Evolutionary conservation across 257 asterid species (phyloP), one percentile per base, ranked within the genome.

Genomic region (Eucommia ulmoides): DNA sequence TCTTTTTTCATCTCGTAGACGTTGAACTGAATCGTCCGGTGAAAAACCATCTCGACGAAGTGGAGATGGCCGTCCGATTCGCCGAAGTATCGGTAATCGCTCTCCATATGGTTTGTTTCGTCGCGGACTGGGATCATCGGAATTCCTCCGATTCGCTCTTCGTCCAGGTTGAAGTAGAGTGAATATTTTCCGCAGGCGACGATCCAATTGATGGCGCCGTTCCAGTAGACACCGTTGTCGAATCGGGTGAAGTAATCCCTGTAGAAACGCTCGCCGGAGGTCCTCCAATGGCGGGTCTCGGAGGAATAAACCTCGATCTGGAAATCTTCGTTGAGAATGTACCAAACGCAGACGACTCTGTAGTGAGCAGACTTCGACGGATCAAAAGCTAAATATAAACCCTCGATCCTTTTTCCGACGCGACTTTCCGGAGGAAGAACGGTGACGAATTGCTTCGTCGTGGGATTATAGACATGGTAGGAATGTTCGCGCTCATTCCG

Each of bases 1-100:
- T 69, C 76, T 46, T 56, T 65, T 23, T 33, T 53, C 74, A 69
- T 55, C 53, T 74, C 77, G 50, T 55, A 65, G 4, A 62, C 71
- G 24, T 44, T 47, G 25, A 73, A 65, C 23, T 45, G 21, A n/a
- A n/a, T 3, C 45, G 8, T 1, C 0, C 8, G 10, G 17, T 29
- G 24, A 20, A 21, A 55, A 0, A 8, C 59, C 8, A 62, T 59
- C n/a, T n/a, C n/a, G n/a, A n/a, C n/a, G 29, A 58, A 54, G 41
- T 68, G 68, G 38, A 75, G 35, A 58, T 65, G 69, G 7, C 19
- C 71, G 6, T 55, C 50, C 1, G 78, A 71, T 58, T 64, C 78
- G 1, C 78, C 73, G 8, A 67, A 67, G 41, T 68, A 72, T 20
- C n/a, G 5, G 7, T 45, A 16, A 7, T 16, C 19, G 44, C 48